Evolutionary conservation across 768 basidiomycete species (phyloP).

Genomic region (Amanita pseudoporphyria): DNA sequence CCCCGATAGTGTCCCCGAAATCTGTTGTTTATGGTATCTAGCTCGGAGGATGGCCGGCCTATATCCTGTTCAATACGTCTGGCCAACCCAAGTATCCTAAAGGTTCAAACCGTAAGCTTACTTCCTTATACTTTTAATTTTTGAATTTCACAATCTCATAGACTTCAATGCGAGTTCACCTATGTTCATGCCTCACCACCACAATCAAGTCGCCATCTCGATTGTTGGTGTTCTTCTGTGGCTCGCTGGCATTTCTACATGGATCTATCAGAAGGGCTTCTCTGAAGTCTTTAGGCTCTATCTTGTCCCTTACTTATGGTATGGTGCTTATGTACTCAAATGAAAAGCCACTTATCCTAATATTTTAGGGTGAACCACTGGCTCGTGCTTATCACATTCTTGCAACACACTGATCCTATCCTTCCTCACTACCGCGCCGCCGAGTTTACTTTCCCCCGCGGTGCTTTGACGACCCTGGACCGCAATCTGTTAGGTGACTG

Average conservation of each 20-base stretch:
- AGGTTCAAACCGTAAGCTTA: constrained; percentile 60
- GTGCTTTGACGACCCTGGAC: constrained; percentile 88
- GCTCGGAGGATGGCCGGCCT: constrained; percentile 81
- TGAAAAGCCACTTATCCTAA: neutral
- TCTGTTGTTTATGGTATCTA: constrained; percentile 16
- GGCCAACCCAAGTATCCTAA: constrained; percentile 77
- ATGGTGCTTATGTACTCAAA: neutral
- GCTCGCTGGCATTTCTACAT: constrained; percentile 46
- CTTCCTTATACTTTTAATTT: neutral
- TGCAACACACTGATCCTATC: constrained; percentile 95
- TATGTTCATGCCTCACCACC: constrained; percentile 83
- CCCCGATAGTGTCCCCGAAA: neutral
- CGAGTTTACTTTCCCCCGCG: constrained; percentile 90
- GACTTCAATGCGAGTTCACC: constrained; percentile 71
- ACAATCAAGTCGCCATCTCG: constrained; percentile 66
- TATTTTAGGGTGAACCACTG: constrained; percentile 73
- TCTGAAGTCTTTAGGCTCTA: constrained; percentile 70
- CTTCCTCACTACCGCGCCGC: constrained; percentile 88
- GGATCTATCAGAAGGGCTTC: constrained; percentile 57
- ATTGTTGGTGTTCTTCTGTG: constrained; percentile 76
- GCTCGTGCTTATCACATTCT: constrained; percentile 93
- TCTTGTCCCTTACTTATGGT: constrained; percentile 84
- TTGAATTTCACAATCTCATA: constrained; percentile 11
- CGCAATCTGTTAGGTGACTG: constrained; percentile 71
- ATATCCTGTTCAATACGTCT: constrained; percentile 74